Evolutionary conservation across 148 eudicot species (phyloP), one percentile per base, ranked within the genome.

Genomic region (Heliamphora exappendiculata): DNA sequence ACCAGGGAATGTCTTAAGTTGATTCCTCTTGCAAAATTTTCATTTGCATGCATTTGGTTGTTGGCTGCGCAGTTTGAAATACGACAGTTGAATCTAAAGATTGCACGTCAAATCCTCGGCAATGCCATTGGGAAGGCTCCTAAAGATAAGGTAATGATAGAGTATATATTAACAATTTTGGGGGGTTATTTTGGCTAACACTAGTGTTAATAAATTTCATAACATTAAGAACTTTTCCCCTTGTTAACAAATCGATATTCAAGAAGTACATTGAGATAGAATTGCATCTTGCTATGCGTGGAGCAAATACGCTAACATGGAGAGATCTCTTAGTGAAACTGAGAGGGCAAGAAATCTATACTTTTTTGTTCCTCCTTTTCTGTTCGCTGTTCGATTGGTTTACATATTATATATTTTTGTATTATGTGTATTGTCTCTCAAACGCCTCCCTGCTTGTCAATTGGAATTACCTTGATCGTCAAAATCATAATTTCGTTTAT

Each of bases 61-160:
- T 65, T 90, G 89, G 91, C 96, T 66, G 97, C 98, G n/a, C 98
- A 90, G 75, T 94, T 94, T 82, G 98, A 94, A 80, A 86, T 92
- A 65, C 84, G 98, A 7, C 97, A 92, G 74, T 72, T 92, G 73
- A 87, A 90, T 86, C 85, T 94, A 19, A 78, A 81, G 64, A 90
- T 88, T 39, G 98, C 98, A 41, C 87, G 97, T 0, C 78, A 67
- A 74, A 84, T 94, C 67, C 85, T 94, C 65, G 98, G 98, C 33
- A 88, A 89, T 82, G 98, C 98, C 41, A 92, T 94, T 79, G 98
- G 98, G 60, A 89, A 79, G 81, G 97, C 98, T 79, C 97, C 98
- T 72, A 94, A 92, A 83, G 97, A 92, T 70, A 92, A 94, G 96
- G 98, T 94, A 79, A 45, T 0, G n/a, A 49, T 7, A n/a, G 16